Evolutionary conservation across 1,284 basidiomycete genomes (phyloP).

Genomic region (Termitomyces sp.): DNA sequence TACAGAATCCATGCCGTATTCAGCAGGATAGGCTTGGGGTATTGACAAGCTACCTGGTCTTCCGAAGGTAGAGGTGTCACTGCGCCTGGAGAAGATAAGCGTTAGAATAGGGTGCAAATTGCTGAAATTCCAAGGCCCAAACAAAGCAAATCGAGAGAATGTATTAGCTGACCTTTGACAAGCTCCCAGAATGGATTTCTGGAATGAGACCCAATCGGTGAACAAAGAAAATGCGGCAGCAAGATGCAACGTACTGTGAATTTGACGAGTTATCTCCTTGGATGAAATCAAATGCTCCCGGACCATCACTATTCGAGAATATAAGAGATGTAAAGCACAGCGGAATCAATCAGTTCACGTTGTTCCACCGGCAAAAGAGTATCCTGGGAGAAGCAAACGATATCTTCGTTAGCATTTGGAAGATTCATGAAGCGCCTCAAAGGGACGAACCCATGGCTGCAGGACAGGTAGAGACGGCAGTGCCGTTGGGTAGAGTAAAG

Average conservation of each 20-base stretch:
- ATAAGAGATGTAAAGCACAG: neutral
- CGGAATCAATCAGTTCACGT: slow-evolving; percentile 41
- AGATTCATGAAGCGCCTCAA: neutral
- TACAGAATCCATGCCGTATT: slow-evolving; percentile 52
- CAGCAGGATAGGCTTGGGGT: slow-evolving; percentile 74
- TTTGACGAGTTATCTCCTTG: slow-evolving; percentile 68
- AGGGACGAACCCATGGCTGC: slow-evolving; percentile 62
- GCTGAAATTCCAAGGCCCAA: too few species aligned
- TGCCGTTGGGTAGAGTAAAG: slow-evolving; percentile 65
- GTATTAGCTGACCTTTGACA: slow-evolving; percentile 49
- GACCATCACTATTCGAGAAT: slow-evolving; percentile 54
- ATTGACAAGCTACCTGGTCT: slow-evolving; percentile 67
- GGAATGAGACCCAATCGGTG: neutral
- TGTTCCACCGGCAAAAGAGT: slow-evolving; percentile 73
- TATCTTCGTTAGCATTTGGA: neutral
- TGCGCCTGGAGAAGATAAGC: slow-evolving; percentile 33
- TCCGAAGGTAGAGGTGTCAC: slow-evolving; percentile 58
- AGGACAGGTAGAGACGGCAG: slow-evolving; percentile 67
- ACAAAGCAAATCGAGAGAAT: neutral
- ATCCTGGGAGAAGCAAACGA: slow-evolving; percentile 39
- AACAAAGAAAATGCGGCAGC: slow-evolving; percentile 1
- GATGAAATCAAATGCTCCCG: slow-evolving; percentile 76
- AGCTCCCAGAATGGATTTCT: slow-evolving; percentile 83
- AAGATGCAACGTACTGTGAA: slow-evolving; percentile 37
- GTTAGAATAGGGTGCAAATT: slow-evolving; percentile 10